Conservation (phyloP, 164 flowering plant species). For the Umbilicus rupestris region DNA sequence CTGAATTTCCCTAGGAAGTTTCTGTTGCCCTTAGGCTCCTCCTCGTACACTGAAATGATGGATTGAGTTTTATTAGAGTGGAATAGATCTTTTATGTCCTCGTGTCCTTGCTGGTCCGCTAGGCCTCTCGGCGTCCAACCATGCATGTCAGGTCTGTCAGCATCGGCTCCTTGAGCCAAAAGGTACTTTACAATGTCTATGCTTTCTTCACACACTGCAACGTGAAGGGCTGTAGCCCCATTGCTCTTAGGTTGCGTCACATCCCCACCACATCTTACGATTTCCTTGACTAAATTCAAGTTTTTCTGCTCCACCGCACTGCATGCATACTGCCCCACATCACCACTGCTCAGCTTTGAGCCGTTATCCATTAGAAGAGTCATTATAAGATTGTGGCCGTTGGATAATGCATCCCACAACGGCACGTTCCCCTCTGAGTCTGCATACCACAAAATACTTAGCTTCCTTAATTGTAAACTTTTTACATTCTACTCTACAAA, state of each 20-base stretch:
- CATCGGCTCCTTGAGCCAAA: slow-evolving; percentile 46
- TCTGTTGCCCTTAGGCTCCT: slow-evolving; percentile 14
- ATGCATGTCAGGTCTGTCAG: slow-evolving; percentile 39
- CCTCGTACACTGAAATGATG: slow-evolving; percentile 12
- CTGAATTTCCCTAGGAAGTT: slow-evolving; percentile 29
- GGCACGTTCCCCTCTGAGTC: slow-evolving; percentile 5
- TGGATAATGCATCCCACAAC: slow-evolving; percentile 3
- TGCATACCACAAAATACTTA: background rate
- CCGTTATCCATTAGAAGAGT: slow-evolving; percentile 46
- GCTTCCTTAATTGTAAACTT: too few species aligned
- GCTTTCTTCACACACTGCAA: slow-evolving; percentile 70
- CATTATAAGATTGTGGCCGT: background rate
- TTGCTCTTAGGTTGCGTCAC: slow-evolving; percentile 33
- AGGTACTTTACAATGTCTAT: slow-evolving; percentile 50
- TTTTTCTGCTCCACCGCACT: slow-evolving; percentile 57
- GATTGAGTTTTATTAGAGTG: slow-evolving; percentile 20
- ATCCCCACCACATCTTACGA: slow-evolving; percentile 47
- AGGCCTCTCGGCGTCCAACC: slow-evolving; percentile 78
- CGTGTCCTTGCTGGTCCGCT: slow-evolving; percentile 84
- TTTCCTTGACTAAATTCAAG: slow-evolving; percentile 42
- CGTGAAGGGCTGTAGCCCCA: slow-evolving; percentile 70
- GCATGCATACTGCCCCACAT: slow-evolving; percentile 64
- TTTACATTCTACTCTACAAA: too few species aligned
- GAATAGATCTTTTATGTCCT: slow-evolving; percentile 57
- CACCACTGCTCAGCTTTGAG: slow-evolving; percentile 38